Base-by-base conservation (phyloP, 2,329 filamentous ascomycete genomes). In the Exophiala lecanii-corni region DNA sequence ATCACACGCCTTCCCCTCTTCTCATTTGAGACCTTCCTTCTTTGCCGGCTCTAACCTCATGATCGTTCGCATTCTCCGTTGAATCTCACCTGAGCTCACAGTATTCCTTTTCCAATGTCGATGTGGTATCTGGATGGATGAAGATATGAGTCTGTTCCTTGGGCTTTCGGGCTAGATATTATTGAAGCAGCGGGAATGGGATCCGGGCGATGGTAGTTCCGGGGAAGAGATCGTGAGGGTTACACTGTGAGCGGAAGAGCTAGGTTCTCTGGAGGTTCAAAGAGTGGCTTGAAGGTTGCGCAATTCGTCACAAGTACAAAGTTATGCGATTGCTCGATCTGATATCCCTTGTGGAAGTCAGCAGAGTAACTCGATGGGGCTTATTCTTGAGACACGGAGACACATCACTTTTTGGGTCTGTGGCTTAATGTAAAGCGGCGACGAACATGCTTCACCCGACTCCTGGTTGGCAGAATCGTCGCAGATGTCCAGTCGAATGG, bases 361-460 rank as follows among this genome's bases (percentile, higher is more conserved):
- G 16, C 25, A 66, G 69, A 76, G 86, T 95, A 94, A 97, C 91
- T 95, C 89, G 89, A 97, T 94, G 91, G 91, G 91, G 91, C 91
- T 96, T 89, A 97, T 95, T 96, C 88, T 96, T 85, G 91, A 89
- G 78, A 85, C 89, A 89, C 95, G 88, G 85, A 84, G 85, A 77
- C 72, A 73, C 45, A 59, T 59, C 50, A 10, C 12, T 58, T 59
- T 58, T 58, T 53, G 65, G 66, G 66, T 72, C 70, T 68, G 66
- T 73, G 72, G 69, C 69, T 74, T 73, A 73, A 73, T 63, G 65
- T 59, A 72, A 75, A 74, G 68, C 69, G 66, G 71, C 63, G 61
- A 55, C 32, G 20, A 13, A 16, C 30, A 37, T 61, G 23, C 23
- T 12, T 26, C 7, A 26, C 6, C 23, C 6, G 12, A 6, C 23